Evolutionary conservation across 768 basidiomycete genomes (phyloP), one percentile per base, ranked within the genome.

Genomic region (Leccinum sublutescens): DNA sequence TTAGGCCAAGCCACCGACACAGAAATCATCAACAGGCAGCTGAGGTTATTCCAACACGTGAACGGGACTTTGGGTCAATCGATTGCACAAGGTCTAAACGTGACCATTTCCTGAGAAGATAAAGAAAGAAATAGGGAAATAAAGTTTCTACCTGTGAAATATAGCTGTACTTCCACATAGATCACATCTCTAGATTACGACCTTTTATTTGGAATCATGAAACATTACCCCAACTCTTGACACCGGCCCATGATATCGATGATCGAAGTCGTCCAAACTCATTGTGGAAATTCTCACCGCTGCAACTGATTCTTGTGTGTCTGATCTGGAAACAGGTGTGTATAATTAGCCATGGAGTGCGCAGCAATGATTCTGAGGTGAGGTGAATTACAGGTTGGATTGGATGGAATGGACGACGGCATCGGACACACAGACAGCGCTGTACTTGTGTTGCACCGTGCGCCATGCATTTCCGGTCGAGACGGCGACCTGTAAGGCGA

Each of bases 21-120:
- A 54, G 56, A 33, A 19, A 72, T 78, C 25, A 60, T 70, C n/a
- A 64, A 67, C 55, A 72, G 71, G 34, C 72, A 75, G 50, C 72
- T 70, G 23, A 59, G 54, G 62, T 59, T 78, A 21, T 78, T 79
- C 64, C 68, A 68, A n/a, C 72, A 77, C 50, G 75, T 76, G 40
- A 73, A 78, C 57, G 57, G 55, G 25, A 71, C 71, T 3, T 63
- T 79, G n/a, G 77, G 77, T 27, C 58, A 71, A 55, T 66, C 64
- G 47, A 75, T 79, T 51, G 77, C 75, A 9, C 62, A 70, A 45
- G 74, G 76, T 36, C 64, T 69, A 62, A 68, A 65, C 56, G n/a
- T 68, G 54, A 67, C 63, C 25, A 56, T 62, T 19, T 23, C 4
- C 3, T 61, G 31, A 61, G 40, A 23, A 12, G 36, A 50, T 10